Evolutionary conservation across 805 yeast species (phyloP).

Genomic region (Yamadazyma phyllophila): DNA sequence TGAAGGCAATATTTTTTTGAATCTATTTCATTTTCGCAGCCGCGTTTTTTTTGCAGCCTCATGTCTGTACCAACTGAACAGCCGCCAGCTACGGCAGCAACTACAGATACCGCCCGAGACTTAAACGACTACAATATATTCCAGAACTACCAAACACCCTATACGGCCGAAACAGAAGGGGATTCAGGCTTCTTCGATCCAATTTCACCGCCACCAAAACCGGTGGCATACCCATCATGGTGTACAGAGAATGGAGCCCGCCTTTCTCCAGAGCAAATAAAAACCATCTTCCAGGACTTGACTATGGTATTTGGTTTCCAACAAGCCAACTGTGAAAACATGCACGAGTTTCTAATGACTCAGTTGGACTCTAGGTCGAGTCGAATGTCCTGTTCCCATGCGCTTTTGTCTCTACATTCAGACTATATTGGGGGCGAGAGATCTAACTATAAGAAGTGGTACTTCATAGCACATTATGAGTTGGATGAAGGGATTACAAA

Average conservation of each 20-base stretch:
- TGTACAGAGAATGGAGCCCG: slow-evolving; percentile 24
- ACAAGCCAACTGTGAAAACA: slow-evolving; percentile 69
- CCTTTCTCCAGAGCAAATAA: slow-evolving; percentile 48
- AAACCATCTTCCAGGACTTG: slow-evolving; percentile 55
- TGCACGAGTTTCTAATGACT: slow-evolving; percentile 76
- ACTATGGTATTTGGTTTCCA: slow-evolving; percentile 81
- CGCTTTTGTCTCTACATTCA: slow-evolving; percentile 75
- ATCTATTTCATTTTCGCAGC: background rate
- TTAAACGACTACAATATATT: slow-evolving; percentile 7
- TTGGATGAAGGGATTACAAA: slow-evolving; percentile 54
- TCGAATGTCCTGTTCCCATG: slow-evolving; percentile 68
- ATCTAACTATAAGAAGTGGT: slow-evolving; percentile 90
- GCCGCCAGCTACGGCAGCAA: background rate
- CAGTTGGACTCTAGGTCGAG: slow-evolving; percentile 86
- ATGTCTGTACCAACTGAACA: background rate
- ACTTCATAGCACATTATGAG: slow-evolving; percentile 79
- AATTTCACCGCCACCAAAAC: background rate
- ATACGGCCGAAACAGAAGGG: slow-evolving; percentile 1
- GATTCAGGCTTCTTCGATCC: background rate
- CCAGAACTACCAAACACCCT: slow-evolving; percentile 8
- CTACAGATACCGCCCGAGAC: background rate
- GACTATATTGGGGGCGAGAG: slow-evolving; percentile 91
- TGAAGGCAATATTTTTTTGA: slow-evolving; percentile 17
- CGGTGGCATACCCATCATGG: slow-evolving; percentile 19
- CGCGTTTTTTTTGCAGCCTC: background rate